Conservation (phyloP, 225 moss, liverwort and hornwort species). For the Polytrichum formosum region DNA sequence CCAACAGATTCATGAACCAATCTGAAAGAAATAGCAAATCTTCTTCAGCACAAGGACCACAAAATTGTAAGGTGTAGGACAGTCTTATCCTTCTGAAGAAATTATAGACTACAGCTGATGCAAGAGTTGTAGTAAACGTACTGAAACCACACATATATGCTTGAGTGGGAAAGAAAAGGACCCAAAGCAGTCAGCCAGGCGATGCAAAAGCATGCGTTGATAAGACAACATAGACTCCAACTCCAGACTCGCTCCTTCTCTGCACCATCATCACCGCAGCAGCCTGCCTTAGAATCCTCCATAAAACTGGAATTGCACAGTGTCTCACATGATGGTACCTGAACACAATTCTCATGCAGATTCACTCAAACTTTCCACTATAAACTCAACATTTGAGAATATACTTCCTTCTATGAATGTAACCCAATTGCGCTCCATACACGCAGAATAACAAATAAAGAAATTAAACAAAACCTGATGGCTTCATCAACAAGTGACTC, state of each 20-base stretch:
- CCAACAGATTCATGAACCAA: constrained; percentile 86
- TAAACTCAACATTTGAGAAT: too few relatives aligned
- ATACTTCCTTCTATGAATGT: too few relatives aligned
- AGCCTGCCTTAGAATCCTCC: constrained; percentile 71
- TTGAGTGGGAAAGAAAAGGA: constrained; percentile 24
- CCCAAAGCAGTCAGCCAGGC: constrained; percentile 90
- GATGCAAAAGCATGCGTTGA: constrained; percentile 94
- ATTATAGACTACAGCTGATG: too few relatives aligned
- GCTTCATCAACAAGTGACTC: too few relatives aligned
- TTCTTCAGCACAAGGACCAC: background rate
- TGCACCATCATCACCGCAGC: constrained; percentile 62
- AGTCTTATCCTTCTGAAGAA: too few relatives aligned
- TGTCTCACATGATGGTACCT: constrained; percentile 49
- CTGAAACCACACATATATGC: background rate
- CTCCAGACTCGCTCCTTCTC: constrained; percentile 77
- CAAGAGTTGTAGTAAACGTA: too few relatives aligned
- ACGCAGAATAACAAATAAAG: too few relatives aligned
- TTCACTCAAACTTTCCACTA: constrained; percentile 34
- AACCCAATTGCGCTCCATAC: too few relatives aligned
- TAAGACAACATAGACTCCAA: constrained; percentile 95
- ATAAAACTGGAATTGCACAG: constrained; percentile 46
- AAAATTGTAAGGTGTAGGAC: too few relatives aligned
- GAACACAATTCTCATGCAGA: constrained; percentile 38
- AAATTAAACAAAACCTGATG: too few relatives aligned
- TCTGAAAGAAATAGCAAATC: constrained; percentile 29